These are phyloP conservation scores for Osmanthus fragrans DNA, from an alignment of 257 asterid genomes.

Conservation along the genomic window DNA sequence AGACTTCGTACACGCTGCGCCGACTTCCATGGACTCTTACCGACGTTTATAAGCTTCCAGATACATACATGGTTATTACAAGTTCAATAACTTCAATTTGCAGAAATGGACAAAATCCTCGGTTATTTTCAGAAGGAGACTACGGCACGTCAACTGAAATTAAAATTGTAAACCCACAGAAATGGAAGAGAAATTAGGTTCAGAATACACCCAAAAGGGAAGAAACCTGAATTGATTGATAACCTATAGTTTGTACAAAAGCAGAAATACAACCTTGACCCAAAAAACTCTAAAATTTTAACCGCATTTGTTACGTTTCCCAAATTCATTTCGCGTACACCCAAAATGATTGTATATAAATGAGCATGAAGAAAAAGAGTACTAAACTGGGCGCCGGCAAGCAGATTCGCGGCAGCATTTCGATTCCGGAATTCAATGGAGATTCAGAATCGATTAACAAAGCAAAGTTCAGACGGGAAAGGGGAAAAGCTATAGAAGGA, in stretches of 20 bases:
- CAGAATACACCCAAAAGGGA: not conserved
- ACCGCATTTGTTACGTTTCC: not conserved
- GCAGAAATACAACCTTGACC: not conserved
- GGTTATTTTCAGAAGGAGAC: not conserved
- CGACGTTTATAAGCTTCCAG: slow-evolving; percentile 8
- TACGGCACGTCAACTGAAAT: no score
- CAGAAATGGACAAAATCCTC: slow-evolving; percentile 1
- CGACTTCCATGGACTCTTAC: slow-evolving; percentile 28
- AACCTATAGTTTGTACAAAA: slow-evolving; percentile 26
- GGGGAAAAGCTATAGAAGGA: no score
- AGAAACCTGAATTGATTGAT: slow-evolving; percentile 28
- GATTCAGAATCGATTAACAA: not conserved
- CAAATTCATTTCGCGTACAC: no score
- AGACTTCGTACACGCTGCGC: slow-evolving; percentile 24
- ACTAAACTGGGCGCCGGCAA: not conserved
- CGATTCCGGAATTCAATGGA: not conserved
- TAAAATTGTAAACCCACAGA: not conserved
- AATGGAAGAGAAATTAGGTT: slow-evolving; percentile 1
- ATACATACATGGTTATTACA: not conserved
- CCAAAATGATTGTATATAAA: no score
- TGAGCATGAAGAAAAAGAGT: not conserved
- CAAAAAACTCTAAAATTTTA: not conserved
- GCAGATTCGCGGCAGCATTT: not conserved
- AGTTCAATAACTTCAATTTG: slow-evolving; percentile 21
- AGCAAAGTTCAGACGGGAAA: not conserved